Conservation (phyloP, 495 filamentous ascomycete species). For the Wilcoxina mikolae region DNA sequence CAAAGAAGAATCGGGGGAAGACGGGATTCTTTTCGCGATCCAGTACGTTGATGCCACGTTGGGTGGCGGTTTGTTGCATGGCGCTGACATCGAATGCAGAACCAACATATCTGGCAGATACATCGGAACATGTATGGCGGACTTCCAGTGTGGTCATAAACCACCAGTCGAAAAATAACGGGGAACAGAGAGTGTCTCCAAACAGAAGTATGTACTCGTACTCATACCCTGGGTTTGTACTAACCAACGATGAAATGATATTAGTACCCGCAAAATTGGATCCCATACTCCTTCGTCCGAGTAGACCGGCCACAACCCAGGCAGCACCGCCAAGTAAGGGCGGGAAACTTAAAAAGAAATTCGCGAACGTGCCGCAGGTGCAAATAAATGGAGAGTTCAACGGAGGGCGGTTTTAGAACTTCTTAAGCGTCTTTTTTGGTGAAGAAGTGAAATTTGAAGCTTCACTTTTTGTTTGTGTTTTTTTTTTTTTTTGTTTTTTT, state of each 20-base stretch:
- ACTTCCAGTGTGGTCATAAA: slow-evolving; percentile 62
- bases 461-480: neutral
- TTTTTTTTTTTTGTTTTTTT: neutral
- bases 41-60: slow-evolving; percentile 41
- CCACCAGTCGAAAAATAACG: slow-evolving; percentile 55
- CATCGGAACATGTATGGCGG: slow-evolving; percentile 81
- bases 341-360: slow-evolving; percentile 17
- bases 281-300: slow-evolving; percentile 60
- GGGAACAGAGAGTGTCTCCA: slow-evolving; percentile 45
- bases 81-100: slow-evolving; percentile 30
- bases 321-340: slow-evolving; percentile 23
- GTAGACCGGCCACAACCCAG: slow-evolving; percentile 33
- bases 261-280: slow-evolving; percentile 73
- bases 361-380: slow-evolving; percentile 16
- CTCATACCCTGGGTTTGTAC: slow-evolving; percentile 5
- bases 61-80: slow-evolving; percentile 33
- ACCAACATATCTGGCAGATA: slow-evolving; percentile 68
- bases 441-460: neutral
- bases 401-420: neutral
- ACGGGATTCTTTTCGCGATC: slow-evolving; percentile 35
- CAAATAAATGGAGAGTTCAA: slow-evolving; percentile 20
- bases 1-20: slow-evolving; percentile 76
- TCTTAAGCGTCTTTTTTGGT: neutral
- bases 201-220: slow-evolving; percentile 40
- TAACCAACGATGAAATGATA: slow-evolving; percentile 30